Conservation (phyloP, 2,329 filamentous ascomycete species). For the Coniochaeta hoffmannii region DNA sequence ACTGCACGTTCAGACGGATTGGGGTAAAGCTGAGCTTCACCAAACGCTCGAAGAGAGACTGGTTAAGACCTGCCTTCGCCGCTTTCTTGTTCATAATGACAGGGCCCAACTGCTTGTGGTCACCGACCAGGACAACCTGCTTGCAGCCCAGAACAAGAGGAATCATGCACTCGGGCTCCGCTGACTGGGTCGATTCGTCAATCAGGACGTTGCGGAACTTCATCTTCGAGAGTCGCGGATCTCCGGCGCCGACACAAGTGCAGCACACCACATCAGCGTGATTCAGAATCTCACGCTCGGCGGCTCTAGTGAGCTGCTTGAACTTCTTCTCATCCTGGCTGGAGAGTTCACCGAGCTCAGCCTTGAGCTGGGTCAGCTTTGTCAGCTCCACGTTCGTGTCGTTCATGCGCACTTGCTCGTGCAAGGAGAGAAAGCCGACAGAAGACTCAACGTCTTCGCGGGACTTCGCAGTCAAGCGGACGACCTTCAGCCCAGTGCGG, state of each 20-base stretch:
- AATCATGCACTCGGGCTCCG: conserved; percentile 98
- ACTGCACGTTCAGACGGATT: conserved; percentile 92
- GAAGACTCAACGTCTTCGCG: conserved; percentile 98
- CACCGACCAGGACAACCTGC: conserved; percentile 96
- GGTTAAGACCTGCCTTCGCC: conserved; percentile 92
- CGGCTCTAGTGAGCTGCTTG: conserved; percentile 88
- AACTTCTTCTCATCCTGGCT: conserved; percentile 98
- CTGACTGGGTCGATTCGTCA: conserved; percentile 96
- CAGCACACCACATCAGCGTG: conserved; percentile 98
- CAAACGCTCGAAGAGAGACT: conserved; percentile 95
- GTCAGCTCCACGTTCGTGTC: conserved; percentile 90
- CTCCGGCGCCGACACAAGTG: conserved; percentile 94
- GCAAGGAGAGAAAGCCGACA: conserved; percentile 87
- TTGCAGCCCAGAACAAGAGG: conserved; percentile 95
- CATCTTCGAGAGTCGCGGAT: conserved; percentile 91
- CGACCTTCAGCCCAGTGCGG: conserved; percentile 88
- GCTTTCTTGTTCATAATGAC: conserved; percentile 99
- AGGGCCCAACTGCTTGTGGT: conserved; percentile 94
- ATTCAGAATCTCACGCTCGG: conserved; percentile 88
- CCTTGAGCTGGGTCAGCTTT: conserved; percentile 90
- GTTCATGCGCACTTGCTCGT: conserved; percentile 96
- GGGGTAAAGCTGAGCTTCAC: conserved; percentile 86
- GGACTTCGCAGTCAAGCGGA: conserved; percentile 96
- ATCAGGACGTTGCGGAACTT: conserved; percentile 98
- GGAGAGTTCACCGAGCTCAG: conserved; percentile 81